Conservation (phyloP, 1,139 yeast species). For the Lodderomyces margitis region DNA sequence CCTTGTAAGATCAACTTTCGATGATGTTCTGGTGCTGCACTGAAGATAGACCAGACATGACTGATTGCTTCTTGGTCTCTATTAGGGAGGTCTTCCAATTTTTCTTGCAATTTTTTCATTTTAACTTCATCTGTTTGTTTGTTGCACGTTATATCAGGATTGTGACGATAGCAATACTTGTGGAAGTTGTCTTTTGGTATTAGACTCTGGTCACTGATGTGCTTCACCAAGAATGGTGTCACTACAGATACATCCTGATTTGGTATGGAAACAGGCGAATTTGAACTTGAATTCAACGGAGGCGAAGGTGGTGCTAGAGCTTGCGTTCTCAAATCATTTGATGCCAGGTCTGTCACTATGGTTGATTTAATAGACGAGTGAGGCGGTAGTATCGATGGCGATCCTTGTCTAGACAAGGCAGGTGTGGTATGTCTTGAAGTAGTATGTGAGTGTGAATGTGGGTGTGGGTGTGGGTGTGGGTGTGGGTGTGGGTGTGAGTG, state of each 20-base stretch:
- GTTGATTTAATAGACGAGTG: constrained; percentile 7
- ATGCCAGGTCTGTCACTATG: constrained; percentile 2
- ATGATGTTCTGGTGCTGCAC: constrained; percentile 67
- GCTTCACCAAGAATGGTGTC: constrained; percentile 46
- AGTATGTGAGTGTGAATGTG: too few relatives aligned
- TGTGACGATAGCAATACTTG: constrained; percentile 84
- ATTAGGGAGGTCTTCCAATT: constrained; percentile 56
- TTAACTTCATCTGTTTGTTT: constrained; percentile 66
- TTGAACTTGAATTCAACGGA: not conserved
- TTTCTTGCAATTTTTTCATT: constrained; percentile 60
- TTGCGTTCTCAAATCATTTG: constrained; percentile 4
- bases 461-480: too few relatives aligned
- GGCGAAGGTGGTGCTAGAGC: not conserved
- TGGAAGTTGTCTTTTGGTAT: constrained; percentile 53
- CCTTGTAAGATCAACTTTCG: constrained; percentile 81
- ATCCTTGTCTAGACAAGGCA: not conserved
- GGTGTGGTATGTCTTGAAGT: constrained; percentile 1
- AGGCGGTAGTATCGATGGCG: constrained; percentile 5
- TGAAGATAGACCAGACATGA: constrained; percentile 76
- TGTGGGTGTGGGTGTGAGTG: too few relatives aligned
- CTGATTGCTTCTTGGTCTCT: constrained; percentile 70
- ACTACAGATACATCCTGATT: constrained; percentile 29
- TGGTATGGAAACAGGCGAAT: constrained; percentile 2
- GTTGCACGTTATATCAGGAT: constrained; percentile 77
- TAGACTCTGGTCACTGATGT: constrained; percentile 41